These are phyloP conservation scores for Calonectria pseudoreteaudii DNA, from an alignment of 2,329 filamentous ascomycete species.

Conservation along the genomic window DNA sequence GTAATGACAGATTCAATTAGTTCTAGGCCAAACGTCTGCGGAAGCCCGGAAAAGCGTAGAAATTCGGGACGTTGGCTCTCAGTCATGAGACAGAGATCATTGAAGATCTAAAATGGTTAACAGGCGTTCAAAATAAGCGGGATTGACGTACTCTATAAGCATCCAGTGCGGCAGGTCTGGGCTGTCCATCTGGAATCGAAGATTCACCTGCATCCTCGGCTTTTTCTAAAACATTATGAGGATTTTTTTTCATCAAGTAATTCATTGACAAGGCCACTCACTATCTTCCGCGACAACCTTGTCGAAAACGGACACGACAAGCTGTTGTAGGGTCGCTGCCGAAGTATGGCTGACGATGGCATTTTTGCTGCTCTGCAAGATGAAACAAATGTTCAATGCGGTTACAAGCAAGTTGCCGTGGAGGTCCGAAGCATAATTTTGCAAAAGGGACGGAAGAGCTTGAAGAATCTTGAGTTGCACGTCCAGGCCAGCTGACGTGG, in stretches of 20 bases:
- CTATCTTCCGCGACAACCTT: slow-evolving; percentile 87
- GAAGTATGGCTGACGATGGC: slow-evolving; percentile 95
- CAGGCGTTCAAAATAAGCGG: no score
- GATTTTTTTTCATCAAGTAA: neutral
- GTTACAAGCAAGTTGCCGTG: slow-evolving; percentile 84
- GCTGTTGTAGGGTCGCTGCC: slow-evolving; percentile 93
- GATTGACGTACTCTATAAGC: slow-evolving; percentile 73
- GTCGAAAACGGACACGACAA: slow-evolving; percentile 93
- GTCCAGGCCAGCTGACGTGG: slow-evolving; percentile 83
- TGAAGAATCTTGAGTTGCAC: slow-evolving; percentile 97
- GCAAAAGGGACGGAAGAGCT: slow-evolving; percentile 86
- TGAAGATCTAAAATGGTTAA: slow-evolving; percentile 73
- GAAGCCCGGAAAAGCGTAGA: slow-evolving; percentile 80
- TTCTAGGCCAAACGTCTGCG: slow-evolving; percentile 88
- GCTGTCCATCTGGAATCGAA: slow-evolving; percentile 71
- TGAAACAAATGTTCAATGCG: slow-evolving; percentile 90
- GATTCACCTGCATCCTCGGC: slow-evolving; percentile 73
- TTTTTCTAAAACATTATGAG: slow-evolving; percentile 50
- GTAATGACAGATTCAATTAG: slow-evolving; percentile 91
- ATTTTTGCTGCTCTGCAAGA: slow-evolving; percentile 91
- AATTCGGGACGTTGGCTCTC: slow-evolving; percentile 88
- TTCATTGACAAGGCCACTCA: slow-evolving; percentile 52
- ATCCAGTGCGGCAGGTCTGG: slow-evolving; percentile 84
- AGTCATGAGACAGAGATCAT: slow-evolving; percentile 88
- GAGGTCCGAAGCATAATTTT: slow-evolving; percentile 88